Base-by-base conservation (phyloP, 352 stramenopile species). In the Pythium vanterpoolii region DNA sequence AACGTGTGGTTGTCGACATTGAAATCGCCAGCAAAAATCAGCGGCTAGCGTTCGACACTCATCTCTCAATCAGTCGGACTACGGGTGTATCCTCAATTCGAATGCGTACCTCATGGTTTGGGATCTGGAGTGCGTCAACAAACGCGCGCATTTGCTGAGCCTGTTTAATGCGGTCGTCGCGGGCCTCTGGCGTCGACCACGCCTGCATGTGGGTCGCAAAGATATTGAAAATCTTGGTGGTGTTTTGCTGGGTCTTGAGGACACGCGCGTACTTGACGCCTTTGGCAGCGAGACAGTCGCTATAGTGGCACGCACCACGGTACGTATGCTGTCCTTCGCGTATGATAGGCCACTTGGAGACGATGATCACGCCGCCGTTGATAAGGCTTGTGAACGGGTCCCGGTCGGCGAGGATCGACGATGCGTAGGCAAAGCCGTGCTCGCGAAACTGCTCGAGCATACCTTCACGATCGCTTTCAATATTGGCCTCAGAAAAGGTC, bases 191-290 rank as follows among this genome's bases (percentile, higher is more conserved):
- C 0, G 84, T 91, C 14, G 84, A 93, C 84, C 84, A 93, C 7
- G 84, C 84, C 78, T 93, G 85, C 79, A 94, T 90, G 66, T 94
- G 85, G 27, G 85, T 92, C 21, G 80, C 82, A 62, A 92, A 94
- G 13, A 94, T 74, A 55, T 94, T 94, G 50, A 92, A 91, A 8
- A 90, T 72, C 60, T 94, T 94, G 51, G 68, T 80, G 3, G 42
- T 53, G 9, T 46, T 61, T 11, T 75, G 28, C 8, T 77, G 50
- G 1, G 64, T 90, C 55, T 94, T 94, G 56, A 90, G 56, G 11
- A 91, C 33, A 14, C 85, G 75, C 18, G 83, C 82, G 46, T 91
- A 94, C 47, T 94, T 94, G 58, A 92, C 82, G 21, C 85, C 85
- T 59, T 94, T 94, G 11, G 85, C 82, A 1, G 85, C 82, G 28